A percentile compares a stretch with the other conserved stretches of the same genome.
phyloP scores from a whole-genome alignment of 2,329 filamentous ascomycete species.

The Hansfordia pulvinata region DNA sequence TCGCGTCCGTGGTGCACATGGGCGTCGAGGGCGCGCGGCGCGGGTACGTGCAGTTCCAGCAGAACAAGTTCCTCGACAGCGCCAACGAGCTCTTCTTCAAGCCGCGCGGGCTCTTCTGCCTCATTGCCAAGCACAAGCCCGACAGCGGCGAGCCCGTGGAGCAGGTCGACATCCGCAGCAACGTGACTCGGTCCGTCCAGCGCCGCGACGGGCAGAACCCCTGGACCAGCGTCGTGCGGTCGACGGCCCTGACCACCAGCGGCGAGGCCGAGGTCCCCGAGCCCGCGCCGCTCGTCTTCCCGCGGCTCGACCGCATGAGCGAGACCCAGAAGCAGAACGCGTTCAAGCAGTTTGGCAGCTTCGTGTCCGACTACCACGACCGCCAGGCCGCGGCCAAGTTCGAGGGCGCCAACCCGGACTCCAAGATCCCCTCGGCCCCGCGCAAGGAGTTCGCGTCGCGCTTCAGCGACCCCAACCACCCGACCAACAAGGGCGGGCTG shows the following conservation, averaged over 20 bases:
- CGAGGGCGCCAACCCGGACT: no score
- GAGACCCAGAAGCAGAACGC: slow-evolving; percentile 9
- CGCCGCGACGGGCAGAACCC: neutral
- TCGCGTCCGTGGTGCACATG: slow-evolving; percentile 27
- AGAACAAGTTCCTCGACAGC: slow-evolving; percentile 39
- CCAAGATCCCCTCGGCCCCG: slow-evolving; percentile 10
- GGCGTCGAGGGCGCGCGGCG: slow-evolving; percentile 25
- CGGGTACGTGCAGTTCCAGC: slow-evolving; percentile 22
- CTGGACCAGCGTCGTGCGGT: neutral
- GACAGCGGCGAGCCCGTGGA: slow-evolving; percentile 2
- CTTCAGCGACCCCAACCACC: slow-evolving; percentile 36
- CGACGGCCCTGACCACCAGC: neutral
- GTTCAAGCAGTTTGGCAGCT: slow-evolving; percentile 17
- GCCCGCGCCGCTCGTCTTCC: slow-evolving; percentile 33
- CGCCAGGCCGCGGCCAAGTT: slow-evolving; percentile 29
- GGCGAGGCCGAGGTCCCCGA: slow-evolving; percentile 16
- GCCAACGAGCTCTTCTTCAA: slow-evolving; percentile 43
- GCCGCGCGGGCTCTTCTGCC: slow-evolving; percentile 35
- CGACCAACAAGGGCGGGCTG: slow-evolving; percentile 32
- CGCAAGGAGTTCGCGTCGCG: slow-evolving; percentile 26
- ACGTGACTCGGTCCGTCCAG: slow-evolving; percentile 17
- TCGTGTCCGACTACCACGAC: slow-evolving; percentile 33
- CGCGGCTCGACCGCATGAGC: slow-evolving; percentile 20
- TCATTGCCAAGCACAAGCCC: slow-evolving; percentile 4
- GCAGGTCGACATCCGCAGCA: slow-evolving; percentile 19